phyloP scores from a whole-genome alignment of 257 asterid genomes.

The Verbascum thapsus region DNA sequence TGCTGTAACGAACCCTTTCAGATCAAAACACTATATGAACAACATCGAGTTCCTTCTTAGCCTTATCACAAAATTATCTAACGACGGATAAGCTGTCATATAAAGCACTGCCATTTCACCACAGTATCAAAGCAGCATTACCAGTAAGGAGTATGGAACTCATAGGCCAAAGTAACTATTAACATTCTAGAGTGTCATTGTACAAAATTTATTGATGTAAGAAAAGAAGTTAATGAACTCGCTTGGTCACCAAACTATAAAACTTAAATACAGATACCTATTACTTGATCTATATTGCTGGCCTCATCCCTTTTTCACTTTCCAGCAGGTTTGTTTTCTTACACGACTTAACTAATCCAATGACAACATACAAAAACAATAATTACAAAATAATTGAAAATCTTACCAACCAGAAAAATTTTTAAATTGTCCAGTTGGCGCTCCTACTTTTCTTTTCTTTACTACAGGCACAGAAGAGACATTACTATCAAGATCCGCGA shows the following conservation, averaged over 20 bases:
- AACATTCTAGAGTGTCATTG: neutral
- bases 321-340: constrained; percentile 14
- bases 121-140: neutral
- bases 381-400: neutral
- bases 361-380: neutral
- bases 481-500: constrained; percentile 41
- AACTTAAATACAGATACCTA: constrained; percentile 7
- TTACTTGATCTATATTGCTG: neutral
- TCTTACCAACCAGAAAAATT: constrained; percentile 82
- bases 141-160: neutral
- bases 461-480: constrained; percentile 41
- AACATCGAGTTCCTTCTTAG: no score
- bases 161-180: neutral
- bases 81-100: neutral
- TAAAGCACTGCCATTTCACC: neutral
- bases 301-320: neutral
- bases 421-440: constrained; percentile 52
- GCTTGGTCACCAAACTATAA: neutral
- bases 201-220: constrained; percentile 9
- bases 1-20: no score
- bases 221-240: neutral
- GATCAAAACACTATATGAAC: no score
- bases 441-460: constrained; percentile 72
- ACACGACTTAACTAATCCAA: neutral
- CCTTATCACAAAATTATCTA: no score